A percentile compares a stretch with the other conserved stretches of the same genome.
Evolutionary conservation across 495 filamentous ascomycete species (phyloP).

Genomic region (Trichoderma parareesei): DNA sequence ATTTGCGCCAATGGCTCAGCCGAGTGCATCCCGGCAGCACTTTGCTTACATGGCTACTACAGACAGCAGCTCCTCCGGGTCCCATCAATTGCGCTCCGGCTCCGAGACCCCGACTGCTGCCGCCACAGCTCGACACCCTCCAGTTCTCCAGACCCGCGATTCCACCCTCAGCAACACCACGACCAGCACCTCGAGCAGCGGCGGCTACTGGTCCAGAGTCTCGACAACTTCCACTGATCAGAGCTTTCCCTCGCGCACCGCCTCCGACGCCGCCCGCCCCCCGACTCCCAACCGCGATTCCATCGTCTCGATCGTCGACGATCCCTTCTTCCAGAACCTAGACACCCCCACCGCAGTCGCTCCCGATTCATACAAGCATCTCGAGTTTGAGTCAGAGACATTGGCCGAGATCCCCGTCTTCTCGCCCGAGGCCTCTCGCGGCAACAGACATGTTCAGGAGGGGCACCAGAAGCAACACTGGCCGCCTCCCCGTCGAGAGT

Average conservation of each 20-base stretch:
- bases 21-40: neutral
- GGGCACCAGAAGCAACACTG: conserved; percentile 16
- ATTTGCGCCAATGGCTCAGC: neutral
- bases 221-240: neutral
- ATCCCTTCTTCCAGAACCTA: conserved; percentile 34
- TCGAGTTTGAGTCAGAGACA: conserved; percentile 12
- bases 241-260: neutral
- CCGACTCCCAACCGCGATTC: conserved; percentile 27
- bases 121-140: neutral
- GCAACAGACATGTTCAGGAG: conserved; percentile 8
- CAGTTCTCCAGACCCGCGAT: neutral
- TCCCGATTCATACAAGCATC: conserved; percentile 4
- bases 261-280: neutral
- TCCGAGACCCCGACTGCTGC: conserved; percentile 5
- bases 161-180: neutral
- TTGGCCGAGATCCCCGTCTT: conserved; percentile 1
- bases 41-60: conserved; percentile 4
- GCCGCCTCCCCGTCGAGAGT: conserved; percentile 34
- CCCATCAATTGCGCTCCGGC: neutral
- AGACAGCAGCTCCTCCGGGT: conserved; percentile 8
- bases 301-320: conserved; percentile 36
- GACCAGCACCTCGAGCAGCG: neutral
- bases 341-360: conserved; percentile 11
- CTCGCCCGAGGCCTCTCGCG: neutral
- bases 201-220: neutral